Conservation (phyloP, 139 green algal species). For the Dunaliella primolecta region DNA sequence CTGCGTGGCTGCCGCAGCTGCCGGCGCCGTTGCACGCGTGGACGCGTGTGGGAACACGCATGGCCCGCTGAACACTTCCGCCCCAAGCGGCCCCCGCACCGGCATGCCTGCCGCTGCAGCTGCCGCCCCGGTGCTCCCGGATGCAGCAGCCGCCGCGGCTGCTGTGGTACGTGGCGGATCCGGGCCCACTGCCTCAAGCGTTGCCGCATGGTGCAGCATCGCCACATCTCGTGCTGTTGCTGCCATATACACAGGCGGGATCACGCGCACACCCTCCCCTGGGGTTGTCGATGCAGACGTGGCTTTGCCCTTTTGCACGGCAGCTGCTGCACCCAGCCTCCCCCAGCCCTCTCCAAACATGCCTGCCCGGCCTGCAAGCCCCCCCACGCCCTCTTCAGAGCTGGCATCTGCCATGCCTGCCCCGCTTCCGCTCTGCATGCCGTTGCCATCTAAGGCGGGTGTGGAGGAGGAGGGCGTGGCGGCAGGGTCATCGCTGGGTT, state of each 20-base stretch:
- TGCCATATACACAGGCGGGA: background rate
- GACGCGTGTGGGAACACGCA: constrained; percentile 8
- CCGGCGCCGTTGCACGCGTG: background rate
- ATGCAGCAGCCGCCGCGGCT: background rate
- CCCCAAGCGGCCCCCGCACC: background rate
- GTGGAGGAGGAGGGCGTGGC: background rate
- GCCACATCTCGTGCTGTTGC: background rate
- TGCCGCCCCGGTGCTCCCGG: background rate
- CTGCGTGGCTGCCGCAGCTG: constrained; percentile 20
- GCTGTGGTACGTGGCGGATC: too few species aligned
- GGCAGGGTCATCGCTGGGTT: constrained; percentile 14
- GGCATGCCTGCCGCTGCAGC: background rate
- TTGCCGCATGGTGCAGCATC: background rate
- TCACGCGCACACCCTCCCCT: background rate
- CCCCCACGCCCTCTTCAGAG: background rate
- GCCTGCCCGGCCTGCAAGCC: background rate
- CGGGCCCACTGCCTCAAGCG: background rate
- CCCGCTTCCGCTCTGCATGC: background rate
- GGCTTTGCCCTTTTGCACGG: background rate
- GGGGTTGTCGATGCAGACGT: background rate
- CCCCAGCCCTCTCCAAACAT: background rate
- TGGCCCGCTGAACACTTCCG: constrained; percentile 20
- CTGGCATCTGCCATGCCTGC: background rate
- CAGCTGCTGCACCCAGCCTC: background rate
- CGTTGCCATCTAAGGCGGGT: background rate